Base-by-base conservation (phyloP, 208 protist genomes). In the Trypanosoma scelopori region DNA sequence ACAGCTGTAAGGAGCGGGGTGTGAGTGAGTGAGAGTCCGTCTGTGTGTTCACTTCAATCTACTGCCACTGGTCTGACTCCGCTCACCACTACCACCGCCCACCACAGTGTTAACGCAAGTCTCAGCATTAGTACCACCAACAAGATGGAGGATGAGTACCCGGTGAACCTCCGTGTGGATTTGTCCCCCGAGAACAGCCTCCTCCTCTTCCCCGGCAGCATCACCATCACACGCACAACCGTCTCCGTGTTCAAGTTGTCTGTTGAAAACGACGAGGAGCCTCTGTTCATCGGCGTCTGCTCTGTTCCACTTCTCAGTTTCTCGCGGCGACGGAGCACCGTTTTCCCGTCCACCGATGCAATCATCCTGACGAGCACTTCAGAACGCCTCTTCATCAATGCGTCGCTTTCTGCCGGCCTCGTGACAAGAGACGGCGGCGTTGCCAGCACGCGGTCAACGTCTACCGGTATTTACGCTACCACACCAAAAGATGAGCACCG, bases 301-400 rank as follows among this genome's bases (percentile, higher is more conserved):
- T 84, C 73, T 65, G 48, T 84, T 0, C 75, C 82, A 1, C 78
- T 89, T 9, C 62, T 91, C 0, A 81, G 81, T 60, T 88, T 88
- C 43, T 79, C 81, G 51, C 81, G 79, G n/a, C 65, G 78, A 48
- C 57, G 32, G 55, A 81, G 53, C 59, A 66, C 43, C 27, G 48
- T 66, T 13, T 53, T 47, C 22, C 39, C 58, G 0, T 16, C 3
- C 22, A 41, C 67, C 1, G 58, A 73, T 23, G 28, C 67, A 23
- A 47, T 94, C 30, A 77, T 74, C 0, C 63, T 94, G 13, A 78
- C 80, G 51, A 75, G 84, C 37, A 71, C 78, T 16, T 65, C 56
- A 5, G 72, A 66, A 18, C 82, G 78, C 50, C 71, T 94, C 18
- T 91, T 94, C 51, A 78, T 91, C 65, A 85, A 88, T 72, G 87